phyloP scores from a whole-genome alignment of 208 protist genomes.

The Leishmania martiniquensis region DNA sequence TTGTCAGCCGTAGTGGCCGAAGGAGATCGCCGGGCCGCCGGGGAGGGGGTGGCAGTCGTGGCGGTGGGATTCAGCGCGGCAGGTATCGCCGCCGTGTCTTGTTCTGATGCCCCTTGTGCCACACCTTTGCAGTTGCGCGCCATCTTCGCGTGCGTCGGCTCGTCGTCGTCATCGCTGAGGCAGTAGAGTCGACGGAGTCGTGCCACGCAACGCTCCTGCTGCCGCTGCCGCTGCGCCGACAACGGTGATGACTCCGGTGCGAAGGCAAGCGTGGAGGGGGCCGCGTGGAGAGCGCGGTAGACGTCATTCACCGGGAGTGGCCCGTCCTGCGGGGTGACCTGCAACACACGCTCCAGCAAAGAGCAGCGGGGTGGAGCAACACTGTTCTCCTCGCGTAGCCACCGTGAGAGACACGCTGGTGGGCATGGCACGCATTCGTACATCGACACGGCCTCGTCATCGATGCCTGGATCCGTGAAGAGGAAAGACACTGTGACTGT shows the following conservation, averaged over 20 bases:
- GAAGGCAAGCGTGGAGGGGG: neutral
- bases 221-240: neutral
- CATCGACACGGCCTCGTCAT: slow-evolving; percentile 70
- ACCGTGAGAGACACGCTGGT: slow-evolving; percentile 28
- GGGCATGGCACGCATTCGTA: slow-evolving; percentile 70
- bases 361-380: slow-evolving; percentile 26
- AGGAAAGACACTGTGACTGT: slow-evolving; percentile 72
- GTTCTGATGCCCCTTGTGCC: neutral
- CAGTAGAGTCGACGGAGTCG: slow-evolving; percentile 35
- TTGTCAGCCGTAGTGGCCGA: neutral
- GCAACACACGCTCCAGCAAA: slow-evolving; percentile 38
- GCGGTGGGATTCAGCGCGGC: neutral
- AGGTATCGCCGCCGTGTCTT: slow-evolving; percentile 1
- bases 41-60: neutral
- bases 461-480: slow-evolving; percentile 64
- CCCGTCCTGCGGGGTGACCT: slow-evolving; percentile 21
- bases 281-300: slow-evolving; percentile 19
- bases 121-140: neutral
- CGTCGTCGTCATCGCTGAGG: slow-evolving; percentile 33
- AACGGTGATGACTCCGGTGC: neutral
- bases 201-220: slow-evolving; percentile 17
- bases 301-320: slow-evolving; percentile 35
- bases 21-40: neutral
- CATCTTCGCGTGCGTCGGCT: neutral
- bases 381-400: slow-evolving; percentile 6